These are phyloP conservation scores for Exophiala oligosperma DNA, from an alignment of 2,329 filamentous ascomycete genomes.

Conservation along the genomic window DNA sequence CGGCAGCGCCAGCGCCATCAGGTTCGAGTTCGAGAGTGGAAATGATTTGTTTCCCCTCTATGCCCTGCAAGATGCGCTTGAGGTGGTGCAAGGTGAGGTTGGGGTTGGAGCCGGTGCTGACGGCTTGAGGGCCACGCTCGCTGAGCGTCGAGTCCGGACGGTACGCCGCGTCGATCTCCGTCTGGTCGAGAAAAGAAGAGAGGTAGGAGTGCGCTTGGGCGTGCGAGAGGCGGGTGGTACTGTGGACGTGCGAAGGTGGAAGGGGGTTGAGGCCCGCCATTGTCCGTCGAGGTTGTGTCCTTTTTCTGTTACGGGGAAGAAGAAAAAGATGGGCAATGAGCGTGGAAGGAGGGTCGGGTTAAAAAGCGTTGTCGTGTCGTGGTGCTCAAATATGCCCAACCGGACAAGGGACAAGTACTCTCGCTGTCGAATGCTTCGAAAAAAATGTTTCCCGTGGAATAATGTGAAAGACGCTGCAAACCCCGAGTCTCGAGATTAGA, in stretches of 20 bases:
- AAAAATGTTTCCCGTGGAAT: not conserved
- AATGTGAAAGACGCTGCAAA: not conserved
- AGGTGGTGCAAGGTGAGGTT: slow-evolving; percentile 29
- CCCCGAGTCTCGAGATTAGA: not conserved
- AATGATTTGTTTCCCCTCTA: slow-evolving; percentile 21
- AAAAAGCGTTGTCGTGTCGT: too few relatives aligned
- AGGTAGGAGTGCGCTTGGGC: slow-evolving; percentile 27
- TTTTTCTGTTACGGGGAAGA: not conserved
- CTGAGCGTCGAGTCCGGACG: slow-evolving; percentile 57
- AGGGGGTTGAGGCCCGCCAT: slow-evolving; percentile 24
- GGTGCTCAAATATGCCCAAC: too few relatives aligned
- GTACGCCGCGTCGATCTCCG: slow-evolving; percentile 30
- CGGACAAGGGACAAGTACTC: too few relatives aligned
- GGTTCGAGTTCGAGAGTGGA: not conserved
- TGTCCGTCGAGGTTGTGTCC: not conserved
- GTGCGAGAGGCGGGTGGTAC: slow-evolving; percentile 26
- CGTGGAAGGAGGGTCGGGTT: too few relatives aligned
- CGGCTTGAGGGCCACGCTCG: slow-evolving; percentile 25
- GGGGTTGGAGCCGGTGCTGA: slow-evolving; percentile 13
- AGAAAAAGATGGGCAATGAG: too few relatives aligned
- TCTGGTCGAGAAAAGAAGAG: slow-evolving; percentile 22
- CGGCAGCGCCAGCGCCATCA: not conserved
- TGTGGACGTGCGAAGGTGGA: slow-evolving; percentile 24
- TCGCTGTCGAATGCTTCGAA: not conserved
- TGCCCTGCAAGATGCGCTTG: slow-evolving; percentile 25